Conservation (phyloP, 345 rosid species). For the Hibiscus trionum region DNA sequence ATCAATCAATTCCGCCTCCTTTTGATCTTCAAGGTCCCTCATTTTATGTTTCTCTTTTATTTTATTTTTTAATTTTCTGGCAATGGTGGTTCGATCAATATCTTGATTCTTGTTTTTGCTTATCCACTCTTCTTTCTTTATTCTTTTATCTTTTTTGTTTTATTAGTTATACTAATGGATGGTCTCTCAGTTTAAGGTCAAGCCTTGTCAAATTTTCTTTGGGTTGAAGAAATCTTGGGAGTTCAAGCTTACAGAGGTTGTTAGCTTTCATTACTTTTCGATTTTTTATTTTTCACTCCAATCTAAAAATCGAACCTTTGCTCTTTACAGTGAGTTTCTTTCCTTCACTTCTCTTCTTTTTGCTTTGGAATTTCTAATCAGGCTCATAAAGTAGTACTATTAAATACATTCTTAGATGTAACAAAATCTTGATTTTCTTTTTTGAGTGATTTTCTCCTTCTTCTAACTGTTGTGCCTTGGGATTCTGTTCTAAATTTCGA, state of each 20-base stretch:
- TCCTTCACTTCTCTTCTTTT: not conserved
- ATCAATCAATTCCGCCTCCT: not conserved
- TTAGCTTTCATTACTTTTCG: not conserved
- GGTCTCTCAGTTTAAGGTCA: not conserved
- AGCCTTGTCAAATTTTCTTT: not conserved
- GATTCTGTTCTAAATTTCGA: too few relatives aligned
- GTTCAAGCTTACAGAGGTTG: not conserved
- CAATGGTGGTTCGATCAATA: not conserved
- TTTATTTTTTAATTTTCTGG: not conserved
- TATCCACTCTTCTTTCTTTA: not conserved
- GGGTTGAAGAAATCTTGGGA: not conserved
- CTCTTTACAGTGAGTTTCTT: not conserved
- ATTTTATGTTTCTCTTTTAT: not conserved
- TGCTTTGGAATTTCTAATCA: not conserved
- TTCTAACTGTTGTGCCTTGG: too few relatives aligned
- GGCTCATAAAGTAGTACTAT: too few relatives aligned
- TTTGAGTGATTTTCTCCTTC: too few relatives aligned
- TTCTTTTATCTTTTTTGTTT: not conserved
- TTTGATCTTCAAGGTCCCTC: not conserved
- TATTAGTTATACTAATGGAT: not conserved
- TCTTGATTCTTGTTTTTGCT: not conserved
- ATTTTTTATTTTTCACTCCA: not conserved
- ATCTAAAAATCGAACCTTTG: slow-evolving; percentile 2
- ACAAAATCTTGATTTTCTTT: not conserved
- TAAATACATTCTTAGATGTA: not conserved